phyloP scores from a whole-genome alignment of 345 rosid genomes.

The Jatropha curcas region DNA sequence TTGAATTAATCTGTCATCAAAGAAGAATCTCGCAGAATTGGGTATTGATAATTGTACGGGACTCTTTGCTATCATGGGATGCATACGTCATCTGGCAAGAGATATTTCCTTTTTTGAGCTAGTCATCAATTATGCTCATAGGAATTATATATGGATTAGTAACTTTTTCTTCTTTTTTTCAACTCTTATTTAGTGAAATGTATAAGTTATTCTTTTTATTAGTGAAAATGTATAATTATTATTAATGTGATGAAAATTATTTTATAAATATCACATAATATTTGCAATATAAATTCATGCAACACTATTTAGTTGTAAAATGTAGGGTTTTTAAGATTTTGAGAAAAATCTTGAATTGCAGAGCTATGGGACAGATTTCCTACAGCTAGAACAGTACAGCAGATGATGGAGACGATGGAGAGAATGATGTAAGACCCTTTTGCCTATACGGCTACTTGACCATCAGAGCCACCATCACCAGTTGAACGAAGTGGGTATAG shows the following conservation, averaged over 20 bases:
- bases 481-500: conserved; percentile 30
- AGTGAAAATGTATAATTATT: too few species aligned
- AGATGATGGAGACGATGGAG: conserved; percentile 76
- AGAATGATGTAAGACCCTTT: conserved; percentile 52
- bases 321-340: too few species aligned
- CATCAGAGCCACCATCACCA: conserved; percentile 13
- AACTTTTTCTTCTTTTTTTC: too few species aligned
- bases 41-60: conserved; percentile 6
- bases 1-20: not conserved
- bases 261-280: too few species aligned
- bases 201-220: too few species aligned
- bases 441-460: conserved; percentile 32
- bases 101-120: conserved; percentile 12
- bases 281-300: too few species aligned
- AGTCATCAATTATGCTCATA: not conserved
- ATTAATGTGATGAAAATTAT: too few species aligned
- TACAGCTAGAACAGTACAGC: conserved; percentile 56
- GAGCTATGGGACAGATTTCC: conserved; percentile 46
- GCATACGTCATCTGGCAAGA: conserved; percentile 15
- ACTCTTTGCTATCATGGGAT: conserved; percentile 23
- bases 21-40: conserved; percentile 1
- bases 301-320: not conserved
- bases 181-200: too few species aligned
- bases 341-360: conserved; percentile 1
- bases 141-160: too few species aligned